Evolutionary conservation across 1,139 yeast genomes (phyloP), one percentile per base, ranked within the genome.

Genomic region (Saccharomyces hybrid): DNA sequence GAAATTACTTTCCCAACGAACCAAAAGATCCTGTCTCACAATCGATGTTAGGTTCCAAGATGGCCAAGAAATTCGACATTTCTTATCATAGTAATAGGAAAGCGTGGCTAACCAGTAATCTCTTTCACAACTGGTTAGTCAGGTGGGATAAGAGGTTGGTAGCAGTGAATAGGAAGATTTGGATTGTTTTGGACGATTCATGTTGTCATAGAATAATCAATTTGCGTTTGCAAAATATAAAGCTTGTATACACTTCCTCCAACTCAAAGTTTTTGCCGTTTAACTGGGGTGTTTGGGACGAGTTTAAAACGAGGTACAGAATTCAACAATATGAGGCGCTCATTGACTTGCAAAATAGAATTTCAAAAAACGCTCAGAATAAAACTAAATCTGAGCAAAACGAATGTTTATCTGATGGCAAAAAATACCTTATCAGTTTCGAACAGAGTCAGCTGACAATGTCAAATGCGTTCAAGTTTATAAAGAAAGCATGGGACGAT

Each of bases 211-310:
- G 88, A 52, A 78, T 82, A 5, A 75, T 82, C 48, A 83, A 83
- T 60, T 70, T 82, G 55, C 80, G 78, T 59, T 74, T 83, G 58
- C 75, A 75, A 54, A 78, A 81, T 62, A 80, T 83, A 34, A 71
- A 76, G 52, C 69, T 83, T 49, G 58, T 75, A 4, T 75, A 71
- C 54, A 72, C 76, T 0, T 66, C 75, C 0, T 63, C 74, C 23
- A 67, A 62, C 47, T 66, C 74, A 11, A 67, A 78, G 60, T 82
- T 80, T 62, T 68, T 82, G 42, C 88, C 88, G 2, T 81, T 82
- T 76, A 80, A 78, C 59, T 82, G 83, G 75, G 88, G 88, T 2
- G 80, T 83, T 3, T 73, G 81, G 29, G 83, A 81, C 57, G 88
- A 83, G 59, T 81, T 83, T 62, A 81, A 81, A 60, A 75, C 81